Base-by-base conservation (phyloP, 2,329 filamentous ascomycete species). In the Xylaria sp. region DNA sequence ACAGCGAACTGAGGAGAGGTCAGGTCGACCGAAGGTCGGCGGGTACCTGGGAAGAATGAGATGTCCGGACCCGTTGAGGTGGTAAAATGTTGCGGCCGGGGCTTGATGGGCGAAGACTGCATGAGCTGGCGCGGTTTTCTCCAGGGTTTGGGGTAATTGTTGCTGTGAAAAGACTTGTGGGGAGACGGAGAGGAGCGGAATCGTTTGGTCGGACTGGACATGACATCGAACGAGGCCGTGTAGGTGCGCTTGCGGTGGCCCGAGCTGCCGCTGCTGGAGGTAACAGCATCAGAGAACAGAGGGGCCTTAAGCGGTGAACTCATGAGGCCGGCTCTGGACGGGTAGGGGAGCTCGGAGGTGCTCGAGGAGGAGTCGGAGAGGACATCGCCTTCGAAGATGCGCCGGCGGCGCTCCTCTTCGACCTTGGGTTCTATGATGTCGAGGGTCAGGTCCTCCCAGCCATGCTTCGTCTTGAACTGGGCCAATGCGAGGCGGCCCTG, bases 391-490 rank as follows among this genome's bases (percentile, higher is more conserved):
- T 85, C 83, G 65, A 79, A 79, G 57, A 87, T 80, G 68, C 89
- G 83, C 76, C 88, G 89, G 67, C 87, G 85, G 72, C 92, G 81
- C 76, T 93, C 85, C 72, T 92, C 84, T 72, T 93, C 88, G 64
- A 93, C 79, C 73, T 88, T 89, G 55, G 91, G 91, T 76, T 96
- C 91, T 76, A 96, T 91, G 63, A 82, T 87, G 73, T 92, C 90
- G 70, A 95, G 84, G 64, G 89, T 90, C 73, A 96, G 83, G 75
- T 94, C 90, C 76, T 97, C 89, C 87, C 92, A 95, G 73, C 92
- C 92, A 78, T 96, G 89, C 76, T 95, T 92, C 67, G 94, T 92
- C 79, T 97, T 97, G 83, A 97, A 94, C 76, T 95, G 94, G 73
- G 94, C 94, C 65, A 97, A 85, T 60, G 94, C 93, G 61, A 99